Percentiles rank a stretch among this genome's conserved stretches.
Evolutionary conservation across 345 rosid genomes (phyloP).

Genomic region (Eucalyptus curtisii): DNA sequence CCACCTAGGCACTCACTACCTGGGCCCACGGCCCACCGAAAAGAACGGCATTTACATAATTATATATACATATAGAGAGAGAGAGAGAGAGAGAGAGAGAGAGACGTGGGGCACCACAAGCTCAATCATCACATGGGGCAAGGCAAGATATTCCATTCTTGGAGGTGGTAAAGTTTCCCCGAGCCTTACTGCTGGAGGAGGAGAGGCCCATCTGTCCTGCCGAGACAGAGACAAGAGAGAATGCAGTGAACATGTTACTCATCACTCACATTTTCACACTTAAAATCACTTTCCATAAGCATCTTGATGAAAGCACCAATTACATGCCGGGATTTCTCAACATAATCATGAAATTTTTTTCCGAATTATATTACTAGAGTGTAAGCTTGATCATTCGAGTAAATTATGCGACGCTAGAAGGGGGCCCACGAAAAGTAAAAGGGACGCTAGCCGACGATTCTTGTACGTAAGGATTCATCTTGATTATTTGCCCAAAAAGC

Average conservation of each 20-base stretch:
- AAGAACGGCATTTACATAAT: background rate
- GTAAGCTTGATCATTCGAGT: background rate
- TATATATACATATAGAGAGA: background rate
- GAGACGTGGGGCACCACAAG: background rate
- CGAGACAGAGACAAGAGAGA: background rate
- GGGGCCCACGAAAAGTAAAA: background rate
- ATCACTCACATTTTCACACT: background rate
- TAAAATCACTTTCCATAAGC: background rate
- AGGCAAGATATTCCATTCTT: conserved; percentile 6
- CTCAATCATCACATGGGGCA: conserved; percentile 3
- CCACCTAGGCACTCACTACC: conserved; percentile 1
- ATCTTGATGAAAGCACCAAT: background rate
- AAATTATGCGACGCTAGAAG: background rate
- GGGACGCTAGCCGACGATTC: background rate
- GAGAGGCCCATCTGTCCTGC: background rate
- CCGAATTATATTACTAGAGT: background rate
- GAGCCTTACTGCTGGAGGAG: background rate
- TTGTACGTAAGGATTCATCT: background rate
- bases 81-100: background rate
- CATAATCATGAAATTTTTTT: background rate
- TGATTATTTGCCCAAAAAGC: background rate
- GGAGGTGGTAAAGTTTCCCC: background rate
- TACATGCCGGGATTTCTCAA: background rate
- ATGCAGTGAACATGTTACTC: background rate
- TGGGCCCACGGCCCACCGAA: conserved; percentile 7